Evolutionary conservation across 2,329 filamentous ascomycete species (phyloP).

Genomic region (Scolecobasidium constrictum): DNA sequence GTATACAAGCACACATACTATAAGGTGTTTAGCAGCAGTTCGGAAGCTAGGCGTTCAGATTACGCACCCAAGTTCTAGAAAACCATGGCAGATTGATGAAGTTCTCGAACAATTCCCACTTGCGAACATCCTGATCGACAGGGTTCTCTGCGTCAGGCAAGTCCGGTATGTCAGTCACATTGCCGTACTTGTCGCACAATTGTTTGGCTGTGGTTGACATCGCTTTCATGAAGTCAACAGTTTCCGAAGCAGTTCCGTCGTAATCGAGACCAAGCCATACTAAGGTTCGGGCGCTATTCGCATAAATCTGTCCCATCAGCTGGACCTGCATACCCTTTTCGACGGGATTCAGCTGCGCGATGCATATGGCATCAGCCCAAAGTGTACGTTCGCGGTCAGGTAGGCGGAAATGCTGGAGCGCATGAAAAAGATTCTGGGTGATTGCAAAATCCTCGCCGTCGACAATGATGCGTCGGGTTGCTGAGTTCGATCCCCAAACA

Average conservation of each 20-base stretch:
- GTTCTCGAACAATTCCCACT: background rate
- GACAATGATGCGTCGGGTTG: background rate
- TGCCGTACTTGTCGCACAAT: background rate
- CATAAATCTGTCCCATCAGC: constrained; percentile 4
- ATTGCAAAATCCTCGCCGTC: constrained; percentile 2
- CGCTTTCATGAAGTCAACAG: background rate
- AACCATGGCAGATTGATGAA: constrained; percentile 3
- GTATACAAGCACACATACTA: too few species aligned
- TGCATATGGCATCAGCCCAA: constrained; percentile 4
- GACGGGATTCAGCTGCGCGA: background rate
- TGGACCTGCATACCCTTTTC: constrained; percentile 2
- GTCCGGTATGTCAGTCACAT: background rate
- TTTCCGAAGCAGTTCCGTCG: background rate
- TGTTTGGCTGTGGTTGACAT: background rate
- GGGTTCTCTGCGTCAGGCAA: background rate
- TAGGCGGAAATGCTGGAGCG: constrained; percentile 1
- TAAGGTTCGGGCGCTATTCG: background rate
- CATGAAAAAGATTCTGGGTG: constrained; percentile 1
- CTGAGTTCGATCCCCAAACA: constrained; percentile 6
- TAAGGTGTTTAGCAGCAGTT: too few species aligned
- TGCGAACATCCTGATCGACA: background rate
- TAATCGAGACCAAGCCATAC: constrained; percentile 1
- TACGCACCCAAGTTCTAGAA: constrained; percentile 1
- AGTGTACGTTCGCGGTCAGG: background rate
- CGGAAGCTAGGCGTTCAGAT: too few species aligned